Evolutionary conservation across 176 grass and related monocot genomes (phyloP).

Genomic region (Avena sativa): DNA sequence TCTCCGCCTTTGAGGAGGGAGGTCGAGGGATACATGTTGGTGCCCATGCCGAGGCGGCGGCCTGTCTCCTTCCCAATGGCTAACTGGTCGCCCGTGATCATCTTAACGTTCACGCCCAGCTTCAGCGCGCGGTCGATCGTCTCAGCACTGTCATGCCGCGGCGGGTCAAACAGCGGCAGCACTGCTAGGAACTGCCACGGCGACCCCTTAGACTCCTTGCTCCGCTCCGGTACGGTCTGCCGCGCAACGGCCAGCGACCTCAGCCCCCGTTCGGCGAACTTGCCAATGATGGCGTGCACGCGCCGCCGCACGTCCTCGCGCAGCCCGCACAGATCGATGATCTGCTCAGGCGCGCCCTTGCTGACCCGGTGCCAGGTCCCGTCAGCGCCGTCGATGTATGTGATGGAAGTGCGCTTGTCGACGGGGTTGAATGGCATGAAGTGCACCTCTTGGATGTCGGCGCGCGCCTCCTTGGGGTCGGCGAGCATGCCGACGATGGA

Average conservation of each 20-base stretch:
- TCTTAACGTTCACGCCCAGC: conserved; percentile 93
- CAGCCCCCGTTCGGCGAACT: conserved; percentile 68
- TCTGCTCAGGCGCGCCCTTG: conserved; percentile 90
- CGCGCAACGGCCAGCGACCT: conserved; percentile 64
- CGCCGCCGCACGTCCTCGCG: conserved; percentile 43
- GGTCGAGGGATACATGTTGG: conserved; percentile 87
- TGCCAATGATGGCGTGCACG: conserved; percentile 63
- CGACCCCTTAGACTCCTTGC: conserved; percentile 52
- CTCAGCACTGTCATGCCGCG: conserved; percentile 75
- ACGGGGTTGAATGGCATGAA: conserved; percentile 94
- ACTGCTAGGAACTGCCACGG: conserved; percentile 89
- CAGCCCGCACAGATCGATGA: conserved; percentile 72
- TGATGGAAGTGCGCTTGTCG: conserved; percentile 86
- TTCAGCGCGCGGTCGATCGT: conserved; percentile 72
- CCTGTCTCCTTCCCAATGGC: conserved; percentile 92
- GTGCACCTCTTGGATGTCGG: conserved; percentile 79
- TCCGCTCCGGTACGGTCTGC: conserved; percentile 62
- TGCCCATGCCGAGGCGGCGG: conserved; percentile 78
- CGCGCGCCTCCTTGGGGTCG: conserved; percentile 52
- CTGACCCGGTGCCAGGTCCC: conserved; percentile 74
- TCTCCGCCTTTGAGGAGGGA: conserved; percentile 59
- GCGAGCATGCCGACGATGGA: conserved; percentile 59
- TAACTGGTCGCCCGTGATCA: conserved; percentile 91
- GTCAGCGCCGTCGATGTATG: conserved; percentile 61
- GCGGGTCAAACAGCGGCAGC: conserved; percentile 81